Percentiles rank a stretch among this genome's conserved stretches.
Conservation (phyloP, 148 eudicot genomes). For the Nepenthes gracilis region DNA sequence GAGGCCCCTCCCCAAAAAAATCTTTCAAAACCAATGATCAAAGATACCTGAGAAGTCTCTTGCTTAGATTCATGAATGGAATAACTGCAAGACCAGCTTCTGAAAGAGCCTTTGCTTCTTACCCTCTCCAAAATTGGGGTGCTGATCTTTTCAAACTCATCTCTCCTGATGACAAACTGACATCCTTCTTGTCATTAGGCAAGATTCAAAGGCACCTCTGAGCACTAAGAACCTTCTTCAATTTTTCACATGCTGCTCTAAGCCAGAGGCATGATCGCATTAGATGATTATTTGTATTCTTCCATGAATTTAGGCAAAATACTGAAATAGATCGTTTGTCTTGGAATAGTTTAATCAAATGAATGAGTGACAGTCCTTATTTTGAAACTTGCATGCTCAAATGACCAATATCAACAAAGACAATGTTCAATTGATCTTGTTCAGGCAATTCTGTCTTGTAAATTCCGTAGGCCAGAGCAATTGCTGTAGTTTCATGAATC, state of each 20-base stretch:
- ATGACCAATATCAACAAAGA: constrained; percentile 85
- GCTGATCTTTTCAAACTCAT: constrained; percentile 82
- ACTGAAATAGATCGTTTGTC: too few species aligned
- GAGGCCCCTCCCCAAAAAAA: constrained; percentile 82
- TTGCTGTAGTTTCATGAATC: constrained; percentile 88
- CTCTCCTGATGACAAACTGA: constrained; percentile 71
- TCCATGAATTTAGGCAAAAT: constrained; percentile 79
- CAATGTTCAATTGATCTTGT: constrained; percentile 67
- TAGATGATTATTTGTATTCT: constrained; percentile 81
- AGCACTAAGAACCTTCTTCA: constrained; percentile 95
- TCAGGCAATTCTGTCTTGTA: constrained; percentile 95
- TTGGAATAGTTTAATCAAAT: constrained; percentile 61
- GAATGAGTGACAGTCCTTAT: constrained; percentile 86
- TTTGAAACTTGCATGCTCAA: constrained; percentile 82
- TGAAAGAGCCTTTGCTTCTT: constrained; percentile 79
- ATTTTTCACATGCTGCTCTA: constrained; percentile 72
- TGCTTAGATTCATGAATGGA: too few species aligned
- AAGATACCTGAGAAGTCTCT: constrained; percentile 82
- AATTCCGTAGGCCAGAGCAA: constrained; percentile 87
- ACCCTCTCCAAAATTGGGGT: constrained; percentile 80
- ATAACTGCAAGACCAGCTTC: constrained; percentile 62
- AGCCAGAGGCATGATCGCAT: constrained; percentile 77
- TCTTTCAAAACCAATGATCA: constrained; percentile 60
- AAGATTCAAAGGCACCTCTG: constrained; percentile 89
- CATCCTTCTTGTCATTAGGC: constrained; percentile 93